Percentiles rank a stretch among this genome's conserved stretches.
phyloP scores from a whole-genome alignment of 345 rosid genomes.

The Boechera divaricarpa region DNA sequence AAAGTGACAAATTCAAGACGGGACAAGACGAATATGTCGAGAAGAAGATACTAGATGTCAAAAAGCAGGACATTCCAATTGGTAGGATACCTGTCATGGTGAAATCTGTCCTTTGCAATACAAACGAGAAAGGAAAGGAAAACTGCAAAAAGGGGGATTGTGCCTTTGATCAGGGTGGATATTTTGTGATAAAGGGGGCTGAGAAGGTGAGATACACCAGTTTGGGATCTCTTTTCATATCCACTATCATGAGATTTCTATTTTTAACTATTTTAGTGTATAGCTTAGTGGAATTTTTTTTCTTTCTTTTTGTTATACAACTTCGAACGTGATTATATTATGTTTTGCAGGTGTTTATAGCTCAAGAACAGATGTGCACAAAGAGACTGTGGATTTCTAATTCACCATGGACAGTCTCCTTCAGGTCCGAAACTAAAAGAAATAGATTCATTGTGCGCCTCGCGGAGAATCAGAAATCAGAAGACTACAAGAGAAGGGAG shows the following conservation, averaged over 20 bases:
- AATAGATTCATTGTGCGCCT: constrained; percentile 65
- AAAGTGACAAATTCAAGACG: constrained; percentile 84
- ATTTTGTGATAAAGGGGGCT: constrained; percentile 88
- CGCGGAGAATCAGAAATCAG: constrained; percentile 52
- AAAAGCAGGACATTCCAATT: constrained; percentile 56
- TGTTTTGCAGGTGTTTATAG: constrained; percentile 71
- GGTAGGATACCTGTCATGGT: constrained; percentile 96
- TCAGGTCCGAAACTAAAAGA: constrained; percentile 70
- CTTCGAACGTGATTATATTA: constrained; percentile 28
- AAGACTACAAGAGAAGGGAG: constrained; percentile 63
- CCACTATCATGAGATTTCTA: background rate
- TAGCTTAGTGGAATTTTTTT: constrained; percentile 13
- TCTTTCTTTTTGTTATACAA: background rate
- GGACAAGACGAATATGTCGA: constrained; percentile 62
- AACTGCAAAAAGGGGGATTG: constrained; percentile 59
- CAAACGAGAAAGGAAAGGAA: constrained; percentile 53
- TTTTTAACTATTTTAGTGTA: constrained; percentile 26
- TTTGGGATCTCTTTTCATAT: constrained; percentile 9
- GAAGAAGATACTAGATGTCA: constrained; percentile 48
- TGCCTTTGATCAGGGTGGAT: constrained; percentile 92
- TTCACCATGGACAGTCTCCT: constrained; percentile 71
- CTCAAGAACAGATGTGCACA: constrained; percentile 83
- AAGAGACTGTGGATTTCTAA: constrained; percentile 82
- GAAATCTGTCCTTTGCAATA: constrained; percentile 78
- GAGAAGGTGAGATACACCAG: constrained; percentile 66